Conservation (phyloP, 2,329 filamentous ascomycete species). For the Septoria linicola region DNA sequence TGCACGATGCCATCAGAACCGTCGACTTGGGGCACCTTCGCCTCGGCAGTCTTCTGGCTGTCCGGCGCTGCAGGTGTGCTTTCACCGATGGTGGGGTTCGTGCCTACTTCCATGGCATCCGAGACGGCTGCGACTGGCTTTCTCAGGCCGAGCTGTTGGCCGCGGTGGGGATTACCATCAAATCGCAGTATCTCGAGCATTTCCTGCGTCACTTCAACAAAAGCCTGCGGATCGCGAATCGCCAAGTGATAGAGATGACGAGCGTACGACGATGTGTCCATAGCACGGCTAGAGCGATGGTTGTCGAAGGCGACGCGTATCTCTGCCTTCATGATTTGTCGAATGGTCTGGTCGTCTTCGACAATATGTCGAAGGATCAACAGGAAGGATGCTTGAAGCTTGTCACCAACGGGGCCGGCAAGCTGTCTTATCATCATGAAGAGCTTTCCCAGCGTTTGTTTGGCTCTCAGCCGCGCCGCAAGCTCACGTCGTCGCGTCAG, state of each 20-base stretch:
- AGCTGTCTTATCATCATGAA: slow-evolving; percentile 97
- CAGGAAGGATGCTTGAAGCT: slow-evolving; percentile 74
- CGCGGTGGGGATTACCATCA: slow-evolving; percentile 51
- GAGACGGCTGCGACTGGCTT: slow-evolving; percentile 9
- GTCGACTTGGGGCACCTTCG: slow-evolving; percentile 81
- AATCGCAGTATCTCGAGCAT: slow-evolving; percentile 71
- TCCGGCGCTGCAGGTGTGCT: slow-evolving; percentile 41
- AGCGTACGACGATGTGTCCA: slow-evolving; percentile 71
- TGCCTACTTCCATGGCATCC: slow-evolving; percentile 27
- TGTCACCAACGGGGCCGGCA: slow-evolving; percentile 72
- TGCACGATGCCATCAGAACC: slow-evolving; percentile 94
- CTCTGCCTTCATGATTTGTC: slow-evolving; percentile 87
- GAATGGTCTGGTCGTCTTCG: slow-evolving; percentile 87
- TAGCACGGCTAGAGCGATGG: slow-evolving; percentile 45
- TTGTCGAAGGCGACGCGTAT: slow-evolving; percentile 73
- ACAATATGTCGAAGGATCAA: slow-evolving; percentile 87
- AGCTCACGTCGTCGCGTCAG: slow-evolving; percentile 76
- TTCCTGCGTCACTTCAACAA: slow-evolving; percentile 84
- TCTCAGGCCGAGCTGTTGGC: slow-evolving; percentile 56
- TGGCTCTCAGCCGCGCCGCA: slow-evolving; percentile 76
- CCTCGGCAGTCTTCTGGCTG: slow-evolving; percentile 61
- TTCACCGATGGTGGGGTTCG: slow-evolving; percentile 46
- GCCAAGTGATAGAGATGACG: slow-evolving; percentile 76
- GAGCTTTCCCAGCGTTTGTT: slow-evolving; percentile 81
- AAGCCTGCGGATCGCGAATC: slow-evolving; percentile 77